Conservation (phyloP, 2,329 filamentous ascomycete species). For the Rutstroemia sp. region DNA sequence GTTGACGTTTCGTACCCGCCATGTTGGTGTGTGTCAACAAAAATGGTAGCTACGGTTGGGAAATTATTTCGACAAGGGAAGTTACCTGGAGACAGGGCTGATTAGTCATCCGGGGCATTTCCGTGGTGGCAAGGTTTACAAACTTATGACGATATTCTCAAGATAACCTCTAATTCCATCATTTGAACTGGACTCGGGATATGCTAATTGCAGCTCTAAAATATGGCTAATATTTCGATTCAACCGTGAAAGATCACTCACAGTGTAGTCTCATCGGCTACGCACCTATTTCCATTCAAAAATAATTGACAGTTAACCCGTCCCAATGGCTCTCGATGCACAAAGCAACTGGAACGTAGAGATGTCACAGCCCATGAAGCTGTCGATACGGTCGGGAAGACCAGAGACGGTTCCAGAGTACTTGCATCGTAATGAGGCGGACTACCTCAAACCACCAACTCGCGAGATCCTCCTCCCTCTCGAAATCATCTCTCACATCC, state of each 20-base stretch:
- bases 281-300: neutral
- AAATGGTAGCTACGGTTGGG: neutral
- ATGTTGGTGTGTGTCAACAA: neutral
- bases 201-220: no score
- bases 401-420: neutral
- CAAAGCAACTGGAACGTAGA: constrained; percentile 29
- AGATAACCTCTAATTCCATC: no score
- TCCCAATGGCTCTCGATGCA: constrained; percentile 24
- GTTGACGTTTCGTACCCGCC: constrained; percentile 3
- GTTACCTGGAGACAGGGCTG: neutral
- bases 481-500: constrained; percentile 28
- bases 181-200: no score
- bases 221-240: no score
- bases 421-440: neutral
- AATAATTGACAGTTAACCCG: neutral
- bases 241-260: neutral
- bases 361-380: constrained; percentile 23
- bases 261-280: neutral
- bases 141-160: no score
- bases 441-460: constrained; percentile 4
- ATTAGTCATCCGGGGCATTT: neutral
- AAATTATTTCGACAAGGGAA: neutral
- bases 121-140: no score
- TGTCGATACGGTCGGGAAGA: constrained; percentile 4
- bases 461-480: constrained; percentile 25